Conservation (phyloP, 768 basidiomycete genomes). For the Solioccasus polychromus region DNA sequence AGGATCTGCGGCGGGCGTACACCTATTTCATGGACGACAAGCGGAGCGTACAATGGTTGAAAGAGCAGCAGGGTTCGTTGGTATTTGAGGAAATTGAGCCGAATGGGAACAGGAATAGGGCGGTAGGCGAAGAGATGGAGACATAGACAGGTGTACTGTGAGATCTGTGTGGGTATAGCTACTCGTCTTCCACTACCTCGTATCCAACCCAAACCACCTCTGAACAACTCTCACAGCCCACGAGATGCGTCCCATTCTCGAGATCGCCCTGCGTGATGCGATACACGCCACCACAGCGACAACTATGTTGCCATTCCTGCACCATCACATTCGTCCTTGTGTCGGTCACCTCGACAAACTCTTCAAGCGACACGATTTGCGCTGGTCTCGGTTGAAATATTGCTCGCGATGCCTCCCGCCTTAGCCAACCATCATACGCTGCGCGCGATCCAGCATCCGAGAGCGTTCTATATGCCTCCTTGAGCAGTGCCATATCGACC, state of each 20-base stretch:
- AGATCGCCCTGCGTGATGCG: slow-evolving; percentile 54
- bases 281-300: slow-evolving; percentile 75
- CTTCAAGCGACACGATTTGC: slow-evolving; percentile 74
- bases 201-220: slow-evolving; percentile 88
- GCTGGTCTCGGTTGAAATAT: slow-evolving; percentile 61
- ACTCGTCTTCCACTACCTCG: slow-evolving; percentile 41
- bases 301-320: slow-evolving; percentile 52
- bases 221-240: slow-evolving; percentile 74
- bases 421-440: slow-evolving; percentile 44
- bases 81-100: slow-evolving; percentile 71
- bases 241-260: slow-evolving; percentile 68
- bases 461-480: slow-evolving; percentile 66
- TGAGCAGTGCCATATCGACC: slow-evolving; percentile 54
- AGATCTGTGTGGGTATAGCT: no score
- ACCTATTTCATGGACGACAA: slow-evolving; percentile 92
- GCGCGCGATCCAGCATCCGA: slow-evolving; percentile 47
- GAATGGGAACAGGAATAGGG: no score
- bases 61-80: slow-evolving; percentile 73
- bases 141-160: no score
- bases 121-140: no score
- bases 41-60: slow-evolving; percentile 87
- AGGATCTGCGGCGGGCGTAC: slow-evolving; percentile 83
- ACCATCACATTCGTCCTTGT: background rate
- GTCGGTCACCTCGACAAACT: slow-evolving; percentile 48
- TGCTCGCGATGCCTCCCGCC: slow-evolving; percentile 5